phyloP scores from a whole-genome alignment of 176 grass and related monocot species.

The Avena atlantica region DNA sequence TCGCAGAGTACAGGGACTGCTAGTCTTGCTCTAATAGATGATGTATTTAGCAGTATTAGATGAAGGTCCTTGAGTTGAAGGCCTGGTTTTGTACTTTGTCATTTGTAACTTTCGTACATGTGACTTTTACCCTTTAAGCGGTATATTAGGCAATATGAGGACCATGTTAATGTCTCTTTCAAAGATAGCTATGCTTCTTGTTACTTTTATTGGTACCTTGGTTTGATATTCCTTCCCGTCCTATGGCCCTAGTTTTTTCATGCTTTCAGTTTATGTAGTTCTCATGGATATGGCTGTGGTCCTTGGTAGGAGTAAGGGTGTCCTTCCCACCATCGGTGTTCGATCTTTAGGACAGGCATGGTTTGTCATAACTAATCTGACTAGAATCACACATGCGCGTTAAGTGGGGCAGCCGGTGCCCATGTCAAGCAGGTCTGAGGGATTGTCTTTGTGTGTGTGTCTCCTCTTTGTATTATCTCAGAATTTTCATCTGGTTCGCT shows the following conservation, averaged over 20 bases:
- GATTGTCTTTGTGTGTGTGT: not conserved
- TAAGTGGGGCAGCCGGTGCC: not conserved
- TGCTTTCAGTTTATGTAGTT: conserved; percentile 23
- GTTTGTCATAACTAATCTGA: not conserved
- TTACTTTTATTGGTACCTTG: conserved; percentile 10
- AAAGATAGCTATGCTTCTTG: not conserved
- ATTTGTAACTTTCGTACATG: not conserved
- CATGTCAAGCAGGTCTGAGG: not conserved
- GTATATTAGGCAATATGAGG: not conserved
- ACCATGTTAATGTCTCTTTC: not conserved
- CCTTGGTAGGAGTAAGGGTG: not conserved
- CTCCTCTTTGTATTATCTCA: not conserved
- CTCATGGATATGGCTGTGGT: not conserved
- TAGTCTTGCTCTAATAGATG: not conserved
- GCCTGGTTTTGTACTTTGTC: conserved; percentile 6
- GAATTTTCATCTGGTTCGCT: not conserved
- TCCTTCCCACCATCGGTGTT: not conserved
- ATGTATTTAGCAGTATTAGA: conserved; percentile 22
- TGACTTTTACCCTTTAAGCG: not conserved
- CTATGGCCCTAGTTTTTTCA: not conserved
- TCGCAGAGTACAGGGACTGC: no score
- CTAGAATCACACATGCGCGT: not conserved
- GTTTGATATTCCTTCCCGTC: not conserved
- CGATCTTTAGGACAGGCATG: not conserved
- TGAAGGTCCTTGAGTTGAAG: not conserved